phyloP scores from a whole-genome alignment of 345 rosid genomes.

The Noccaea bulbosa region DNA sequence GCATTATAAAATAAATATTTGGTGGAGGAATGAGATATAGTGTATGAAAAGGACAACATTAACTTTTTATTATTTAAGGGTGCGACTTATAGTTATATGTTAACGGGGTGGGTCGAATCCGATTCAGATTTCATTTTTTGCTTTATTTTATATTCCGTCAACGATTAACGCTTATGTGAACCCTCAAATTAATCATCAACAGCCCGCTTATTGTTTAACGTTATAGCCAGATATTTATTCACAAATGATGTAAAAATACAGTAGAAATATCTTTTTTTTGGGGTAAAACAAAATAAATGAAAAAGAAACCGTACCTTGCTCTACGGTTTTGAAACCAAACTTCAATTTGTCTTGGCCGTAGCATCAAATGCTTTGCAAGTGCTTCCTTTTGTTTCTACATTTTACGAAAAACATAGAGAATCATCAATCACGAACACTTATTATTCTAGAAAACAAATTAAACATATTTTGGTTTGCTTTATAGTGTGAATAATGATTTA shows the following conservation, averaged over 20 bases:
- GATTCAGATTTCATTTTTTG: constrained; percentile 42
- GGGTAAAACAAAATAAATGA: background rate
- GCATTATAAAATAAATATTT: constrained; percentile 28
- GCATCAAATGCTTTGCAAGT: constrained; percentile 77
- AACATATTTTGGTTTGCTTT: background rate
- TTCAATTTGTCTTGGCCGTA: constrained; percentile 90
- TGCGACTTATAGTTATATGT: constrained; percentile 46
- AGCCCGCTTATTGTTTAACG: constrained; percentile 30
- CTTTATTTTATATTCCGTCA: constrained; percentile 43
- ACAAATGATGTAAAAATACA: constrained; percentile 24
- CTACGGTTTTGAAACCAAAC: constrained; percentile 99
- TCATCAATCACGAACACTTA: background rate
- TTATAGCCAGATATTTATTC: constrained; percentile 30
- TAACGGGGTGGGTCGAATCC: constrained; percentile 51
- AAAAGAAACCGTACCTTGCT: constrained; percentile 73
- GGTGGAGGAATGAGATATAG: constrained; percentile 30
- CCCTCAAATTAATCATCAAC: constrained; percentile 32
- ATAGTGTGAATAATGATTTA: constrained; percentile 28
- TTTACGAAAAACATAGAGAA: background rate
- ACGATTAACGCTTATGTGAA: constrained; percentile 42
- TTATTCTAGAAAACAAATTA: background rate
- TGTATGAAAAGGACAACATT: constrained; percentile 41
- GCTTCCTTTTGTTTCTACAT: constrained; percentile 91
- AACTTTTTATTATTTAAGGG: constrained; percentile 44
- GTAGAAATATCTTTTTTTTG: background rate